Evolutionary conservation across 257 asterid genomes (phyloP).

Genomic region (Capsicum rhomboideum): DNA sequence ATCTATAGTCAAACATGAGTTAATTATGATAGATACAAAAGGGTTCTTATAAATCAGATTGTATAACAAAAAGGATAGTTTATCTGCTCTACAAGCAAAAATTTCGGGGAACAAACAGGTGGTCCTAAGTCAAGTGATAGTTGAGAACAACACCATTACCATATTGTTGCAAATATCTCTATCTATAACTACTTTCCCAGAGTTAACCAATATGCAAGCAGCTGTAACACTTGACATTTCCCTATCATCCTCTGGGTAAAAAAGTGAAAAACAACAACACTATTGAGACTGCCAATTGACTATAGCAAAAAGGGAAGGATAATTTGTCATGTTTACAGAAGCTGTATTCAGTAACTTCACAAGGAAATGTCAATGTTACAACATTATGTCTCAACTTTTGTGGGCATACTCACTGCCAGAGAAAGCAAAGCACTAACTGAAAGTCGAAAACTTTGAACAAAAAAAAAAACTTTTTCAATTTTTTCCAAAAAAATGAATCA

Average conservation of each 20-base stretch:
- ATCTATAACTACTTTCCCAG: neutral
- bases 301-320: neutral
- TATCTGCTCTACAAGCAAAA: neutral
- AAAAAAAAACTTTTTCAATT: neutral
- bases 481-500: too few species aligned
- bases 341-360: neutral
- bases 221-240: neutral
- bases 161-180: neutral
- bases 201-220: neutral
- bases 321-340: neutral
- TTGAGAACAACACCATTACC: neutral
- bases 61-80: neutral
- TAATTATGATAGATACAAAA: neutral
- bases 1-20: too few species aligned
- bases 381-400: neutral
- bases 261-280: neutral
- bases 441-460: neutral
- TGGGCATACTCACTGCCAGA: neutral
- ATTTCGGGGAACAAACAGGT: neutral
- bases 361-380: neutral
- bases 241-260: neutral
- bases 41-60: neutral
- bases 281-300: neutral
- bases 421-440: neutral
- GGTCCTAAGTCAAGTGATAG: neutral